phyloP scores from a whole-genome alignment of 2,329 filamentous ascomycete species.

The Cladobotryum protrusum region DNA sequence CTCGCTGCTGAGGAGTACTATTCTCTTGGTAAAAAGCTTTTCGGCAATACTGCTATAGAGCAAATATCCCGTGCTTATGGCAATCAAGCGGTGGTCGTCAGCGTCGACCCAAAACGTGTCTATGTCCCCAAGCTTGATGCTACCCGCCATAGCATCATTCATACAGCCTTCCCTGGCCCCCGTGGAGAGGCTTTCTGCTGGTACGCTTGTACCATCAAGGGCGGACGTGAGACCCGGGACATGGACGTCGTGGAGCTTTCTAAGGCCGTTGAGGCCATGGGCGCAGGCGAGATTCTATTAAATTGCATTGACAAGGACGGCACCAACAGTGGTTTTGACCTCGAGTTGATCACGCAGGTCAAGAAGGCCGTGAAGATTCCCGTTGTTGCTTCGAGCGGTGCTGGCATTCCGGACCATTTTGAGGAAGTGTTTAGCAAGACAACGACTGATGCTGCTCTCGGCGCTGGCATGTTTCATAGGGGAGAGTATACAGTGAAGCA shows the following conservation, averaged over 20 bases:
- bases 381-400: slow-evolving; percentile 91
- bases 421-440: slow-evolving; percentile 84
- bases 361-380: slow-evolving; percentile 85
- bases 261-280: slow-evolving; percentile 90
- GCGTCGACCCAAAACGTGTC: slow-evolving; percentile 85
- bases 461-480: slow-evolving; percentile 95
- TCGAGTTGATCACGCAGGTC: slow-evolving; percentile 83
- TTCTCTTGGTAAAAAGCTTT: slow-evolving; percentile 58
- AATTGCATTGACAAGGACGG: slow-evolving; percentile 98
- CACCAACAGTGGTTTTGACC: slow-evolving; percentile 87
- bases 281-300: slow-evolving; percentile 84
- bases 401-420: slow-evolving; percentile 83
- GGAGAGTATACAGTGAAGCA: slow-evolving; percentile 92
- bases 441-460: slow-evolving; percentile 82
- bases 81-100: slow-evolving; percentile 93
- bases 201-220: slow-evolving; percentile 97
- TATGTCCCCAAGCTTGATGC: slow-evolving; percentile 72
- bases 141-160: slow-evolving; percentile 64
- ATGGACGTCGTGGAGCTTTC: slow-evolving; percentile 86
- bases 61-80: slow-evolving; percentile 91
- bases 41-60: slow-evolving; percentile 86
- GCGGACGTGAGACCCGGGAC: slow-evolving; percentile 88
- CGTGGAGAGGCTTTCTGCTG: slow-evolving; percentile 78
- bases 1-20: slow-evolving; percentile 89
- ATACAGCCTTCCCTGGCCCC: slow-evolving; percentile 63